phyloP scores from a whole-genome alignment of 2,329 filamentous ascomycete genomes.

The Rhynchosporium secalis region DNA sequence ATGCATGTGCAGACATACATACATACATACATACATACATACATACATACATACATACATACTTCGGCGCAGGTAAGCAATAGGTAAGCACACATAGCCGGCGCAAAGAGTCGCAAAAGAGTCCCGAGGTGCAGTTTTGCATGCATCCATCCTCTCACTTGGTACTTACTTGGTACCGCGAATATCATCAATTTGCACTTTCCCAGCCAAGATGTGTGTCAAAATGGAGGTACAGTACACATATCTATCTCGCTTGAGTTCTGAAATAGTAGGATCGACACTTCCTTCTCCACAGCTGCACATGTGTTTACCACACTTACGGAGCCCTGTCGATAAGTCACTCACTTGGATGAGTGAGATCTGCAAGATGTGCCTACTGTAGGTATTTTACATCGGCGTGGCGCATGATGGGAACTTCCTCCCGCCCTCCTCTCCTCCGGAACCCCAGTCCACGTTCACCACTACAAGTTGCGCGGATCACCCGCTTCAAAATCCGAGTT shows the following conservation, averaged over 20 bases:
- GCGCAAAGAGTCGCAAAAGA: neutral
- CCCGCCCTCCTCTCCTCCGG: neutral
- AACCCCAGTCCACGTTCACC: neutral
- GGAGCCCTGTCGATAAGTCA: too few relatives aligned
- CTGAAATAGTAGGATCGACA: neutral
- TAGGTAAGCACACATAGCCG: conserved; percentile 3
- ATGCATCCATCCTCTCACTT: too few relatives aligned
- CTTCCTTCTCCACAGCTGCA: neutral
- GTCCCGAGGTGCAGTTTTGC: conserved; percentile 1
- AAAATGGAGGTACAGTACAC: neutral
- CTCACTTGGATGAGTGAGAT: too few relatives aligned
- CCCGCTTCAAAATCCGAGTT: neutral
- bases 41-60: too few relatives aligned
- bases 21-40: too few relatives aligned
- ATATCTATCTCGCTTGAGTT: neutral
- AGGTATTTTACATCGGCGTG: too few relatives aligned
- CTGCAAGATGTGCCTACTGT: too few relatives aligned
- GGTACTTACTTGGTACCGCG: too few relatives aligned
- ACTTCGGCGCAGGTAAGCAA: neutral
- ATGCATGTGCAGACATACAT: neutral
- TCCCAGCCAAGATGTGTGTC: neutral
- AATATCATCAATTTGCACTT: neutral
- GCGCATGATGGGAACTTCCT: neutral
- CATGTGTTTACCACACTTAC: too few relatives aligned
- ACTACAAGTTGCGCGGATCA: neutral